Evolutionary conservation across 2,329 filamentous ascomycete genomes (phyloP), one percentile per base, ranked within the genome.

Genomic region (Neoarthrinium moseri): DNA sequence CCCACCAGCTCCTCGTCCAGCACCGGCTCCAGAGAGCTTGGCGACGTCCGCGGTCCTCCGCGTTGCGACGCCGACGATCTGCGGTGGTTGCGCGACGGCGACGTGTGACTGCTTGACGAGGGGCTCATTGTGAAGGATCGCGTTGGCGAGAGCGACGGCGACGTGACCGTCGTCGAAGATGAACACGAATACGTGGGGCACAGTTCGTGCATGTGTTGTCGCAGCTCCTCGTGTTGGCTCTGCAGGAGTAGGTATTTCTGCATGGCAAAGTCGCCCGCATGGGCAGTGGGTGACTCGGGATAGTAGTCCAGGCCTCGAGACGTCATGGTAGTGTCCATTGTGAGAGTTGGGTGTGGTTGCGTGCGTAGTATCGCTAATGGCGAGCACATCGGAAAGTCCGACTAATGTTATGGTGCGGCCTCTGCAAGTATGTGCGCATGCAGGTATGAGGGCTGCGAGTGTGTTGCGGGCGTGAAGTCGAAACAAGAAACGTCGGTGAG

Each of bases 81-180:
- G n/a, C 49, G 51, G 41, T 56, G 55, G 17, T 60, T 62, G 50
- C 59, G 56, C 8, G 52, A 78, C 49, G 54, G 46, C 38, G 48
- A 47, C n/a, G 48, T 40, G 23, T 74, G 62, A 49, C 66, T 65
- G 38, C 63, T 63, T 64, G 70, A 50, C 66, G 73, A 39, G 71
- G 76, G 54, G 67, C 77, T 56, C 70, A 77, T 67, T 3, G 30
- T 36, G n/a, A 24, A 21, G 72, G 77, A 62, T 69, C 84, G 61
- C 64, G 79, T 71, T 58, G 75, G 78, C 60, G 84, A 84, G 59
- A 78, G 75, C 61, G 82, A 67, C 64, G 82, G 73, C 61, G 83
- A 74, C 3, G 71, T 71, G 38, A 53, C 51, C 10, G 65, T 55
- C 10, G 67, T 64, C 3, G 70, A 69, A 12, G 63, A 59, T 45